Conservation (phyloP, 2,329 filamentous ascomycete genomes). For the Myrmaecium sp. region DNA sequence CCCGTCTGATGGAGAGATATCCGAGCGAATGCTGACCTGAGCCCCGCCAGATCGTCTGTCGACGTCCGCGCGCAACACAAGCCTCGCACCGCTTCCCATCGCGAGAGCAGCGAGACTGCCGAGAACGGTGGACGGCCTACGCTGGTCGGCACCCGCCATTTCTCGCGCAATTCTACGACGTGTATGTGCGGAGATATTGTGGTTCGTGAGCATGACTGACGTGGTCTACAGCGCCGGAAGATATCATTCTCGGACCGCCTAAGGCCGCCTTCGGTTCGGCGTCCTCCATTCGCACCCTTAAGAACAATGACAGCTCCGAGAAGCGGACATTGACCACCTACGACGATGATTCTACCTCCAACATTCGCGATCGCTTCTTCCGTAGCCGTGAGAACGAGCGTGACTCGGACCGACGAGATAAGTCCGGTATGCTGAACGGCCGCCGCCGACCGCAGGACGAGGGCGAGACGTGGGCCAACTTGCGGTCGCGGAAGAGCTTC, state of each 20-base stretch:
- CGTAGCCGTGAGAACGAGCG: conserved; percentile 25
- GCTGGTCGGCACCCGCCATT: conserved; percentile 26
- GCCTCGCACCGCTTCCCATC: conserved; percentile 16
- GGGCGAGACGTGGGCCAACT: conserved; percentile 56
- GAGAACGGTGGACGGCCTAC: conserved; percentile 16
- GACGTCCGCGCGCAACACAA: no score
- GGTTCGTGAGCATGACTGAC: conserved; percentile 9
- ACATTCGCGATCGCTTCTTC: conserved; percentile 21
- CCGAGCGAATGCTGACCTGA: conserved; percentile 2
- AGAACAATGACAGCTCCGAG: conserved; percentile 22
- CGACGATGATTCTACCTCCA: conserved; percentile 21
- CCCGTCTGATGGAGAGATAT: no score
- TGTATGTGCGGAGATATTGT: conserved; percentile 15
- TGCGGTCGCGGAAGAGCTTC: conserved; percentile 59
- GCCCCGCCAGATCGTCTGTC: no score
- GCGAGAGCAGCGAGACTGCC: conserved; percentile 7
- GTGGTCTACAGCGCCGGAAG: conserved; percentile 45
- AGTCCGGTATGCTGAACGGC: conserved; percentile 19
- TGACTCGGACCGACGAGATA: conserved; percentile 16
- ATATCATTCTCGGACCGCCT: conserved; percentile 72
- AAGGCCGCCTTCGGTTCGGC: conserved; percentile 69
- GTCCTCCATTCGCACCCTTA: conserved; percentile 38
- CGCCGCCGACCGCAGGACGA: conserved; percentile 31
- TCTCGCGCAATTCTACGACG: conserved; percentile 31
- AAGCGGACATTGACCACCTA: conserved; percentile 17